A percentile compares a stretch with the other conserved stretches of the same genome.
phyloP scores from a whole-genome alignment of 2,329 filamentous ascomycete species.

The Claviceps fusiformis region DNA sequence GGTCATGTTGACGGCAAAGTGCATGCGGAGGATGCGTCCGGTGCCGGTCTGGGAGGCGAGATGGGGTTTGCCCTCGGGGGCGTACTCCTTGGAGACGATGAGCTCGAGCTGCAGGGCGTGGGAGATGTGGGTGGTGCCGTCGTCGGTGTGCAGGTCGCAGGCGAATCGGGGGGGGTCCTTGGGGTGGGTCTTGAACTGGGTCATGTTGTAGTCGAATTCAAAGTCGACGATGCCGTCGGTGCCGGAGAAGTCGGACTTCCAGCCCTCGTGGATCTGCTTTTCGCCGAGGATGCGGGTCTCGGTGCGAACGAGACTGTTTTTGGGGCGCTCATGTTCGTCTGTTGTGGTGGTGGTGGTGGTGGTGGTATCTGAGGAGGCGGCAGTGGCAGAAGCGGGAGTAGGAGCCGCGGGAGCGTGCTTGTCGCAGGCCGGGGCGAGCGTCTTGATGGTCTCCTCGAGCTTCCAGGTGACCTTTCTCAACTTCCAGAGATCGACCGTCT shows the following conservation, averaged over 20 bases:
- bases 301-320: constrained; percentile 59
- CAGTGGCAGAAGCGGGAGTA: constrained; percentile 16
- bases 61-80: constrained; percentile 51
- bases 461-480: constrained; percentile 87
- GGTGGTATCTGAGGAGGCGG: not conserved
- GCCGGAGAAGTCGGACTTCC: constrained; percentile 59
- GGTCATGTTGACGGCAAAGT: constrained; percentile 72
- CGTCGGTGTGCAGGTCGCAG: constrained; percentile 63
- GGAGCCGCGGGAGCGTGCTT: constrained; percentile 60
- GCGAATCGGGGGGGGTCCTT: constrained; percentile 46
- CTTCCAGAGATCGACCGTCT: constrained; percentile 70
- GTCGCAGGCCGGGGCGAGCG: constrained; percentile 64
- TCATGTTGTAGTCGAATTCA: constrained; percentile 37
- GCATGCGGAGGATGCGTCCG: constrained; percentile 81
- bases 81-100: constrained; percentile 86
- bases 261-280: constrained; percentile 72
- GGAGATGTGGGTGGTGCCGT: constrained; percentile 64
- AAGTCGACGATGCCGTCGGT: constrained; percentile 47
- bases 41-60: constrained; percentile 77
- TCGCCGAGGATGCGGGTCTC: constrained; percentile 67
- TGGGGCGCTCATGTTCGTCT: constrained; percentile 16
- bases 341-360: too few relatives aligned
- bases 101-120: constrained; percentile 86
- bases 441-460: constrained; percentile 75
- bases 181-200: constrained; percentile 28